phyloP scores from a whole-genome alignment of 1,139 yeast species.

The Nakaseomyces kungkrabaensis region DNA sequence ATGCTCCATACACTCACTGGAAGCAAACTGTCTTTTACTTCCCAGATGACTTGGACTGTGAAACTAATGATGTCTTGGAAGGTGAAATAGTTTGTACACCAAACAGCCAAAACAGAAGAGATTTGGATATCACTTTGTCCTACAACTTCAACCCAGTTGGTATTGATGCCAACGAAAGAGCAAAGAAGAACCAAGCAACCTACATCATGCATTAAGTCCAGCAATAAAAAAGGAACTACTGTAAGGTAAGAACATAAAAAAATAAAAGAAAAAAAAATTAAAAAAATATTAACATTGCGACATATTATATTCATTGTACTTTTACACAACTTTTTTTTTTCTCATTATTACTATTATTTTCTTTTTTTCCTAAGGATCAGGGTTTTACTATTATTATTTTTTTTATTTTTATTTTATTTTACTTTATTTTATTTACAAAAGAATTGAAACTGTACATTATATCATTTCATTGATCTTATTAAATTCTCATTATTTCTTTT shows the following conservation, averaged over 20 bases:
- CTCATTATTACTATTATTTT: not conserved
- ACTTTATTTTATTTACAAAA: not conserved
- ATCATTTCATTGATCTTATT: too few relatives aligned
- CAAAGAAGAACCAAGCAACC: constrained; percentile 30
- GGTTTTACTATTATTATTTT: not conserved
- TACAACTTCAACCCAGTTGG: constrained; percentile 47
- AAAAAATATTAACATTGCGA: not conserved
- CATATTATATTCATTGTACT: not conserved
- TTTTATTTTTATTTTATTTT: not conserved
- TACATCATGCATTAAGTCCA: constrained; percentile 27
- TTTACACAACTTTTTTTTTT: not conserved
- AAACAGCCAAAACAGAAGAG: constrained; percentile 71
- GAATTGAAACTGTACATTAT: too few relatives aligned
- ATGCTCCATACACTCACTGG: constrained; percentile 84
- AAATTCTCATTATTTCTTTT: too few relatives aligned
- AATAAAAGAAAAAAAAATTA: not conserved
- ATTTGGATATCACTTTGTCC: constrained; percentile 55
- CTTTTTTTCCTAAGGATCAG: not conserved
- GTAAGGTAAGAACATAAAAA: not conserved
- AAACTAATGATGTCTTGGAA: constrained; percentile 62
- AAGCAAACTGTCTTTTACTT: constrained; percentile 93
- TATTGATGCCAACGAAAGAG: constrained; percentile 42
- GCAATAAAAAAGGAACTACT: not conserved
- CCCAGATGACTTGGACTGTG: constrained; percentile 68
- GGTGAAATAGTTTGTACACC: constrained; percentile 74